A percentile compares a stretch with the other conserved stretches of the same genome.
Conservation (phyloP, 2,329 filamentous ascomycete genomes). For the Diaporthe citriasiana region DNA sequence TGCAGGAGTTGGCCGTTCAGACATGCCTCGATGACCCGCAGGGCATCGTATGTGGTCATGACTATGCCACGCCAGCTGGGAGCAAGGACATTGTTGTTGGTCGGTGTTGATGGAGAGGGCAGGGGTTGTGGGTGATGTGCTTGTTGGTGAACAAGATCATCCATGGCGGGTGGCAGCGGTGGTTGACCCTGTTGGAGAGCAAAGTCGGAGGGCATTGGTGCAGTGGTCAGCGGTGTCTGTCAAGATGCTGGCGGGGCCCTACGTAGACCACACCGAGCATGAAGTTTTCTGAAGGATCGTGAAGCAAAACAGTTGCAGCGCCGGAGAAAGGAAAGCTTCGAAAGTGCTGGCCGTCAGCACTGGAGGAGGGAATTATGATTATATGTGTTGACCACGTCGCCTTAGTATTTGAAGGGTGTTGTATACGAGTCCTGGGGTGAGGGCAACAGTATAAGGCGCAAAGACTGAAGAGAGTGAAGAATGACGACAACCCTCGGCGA, state of each 20-base stretch:
- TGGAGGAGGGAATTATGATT: constrained; percentile 26
- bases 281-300: background rate
- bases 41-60: constrained; percentile 79
- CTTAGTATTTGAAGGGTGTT: background rate
- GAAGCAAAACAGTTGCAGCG: constrained; percentile 2
- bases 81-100: constrained; percentile 34
- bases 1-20: constrained; percentile 79
- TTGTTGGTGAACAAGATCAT: constrained; percentile 38
- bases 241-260: constrained; percentile 19
- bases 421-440: background rate
- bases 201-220: constrained; percentile 38
- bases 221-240: constrained; percentile 24
- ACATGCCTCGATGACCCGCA: constrained; percentile 85
- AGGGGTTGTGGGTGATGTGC: constrained; percentile 53
- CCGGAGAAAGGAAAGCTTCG: background rate
- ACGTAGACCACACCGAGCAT: constrained; percentile 31
- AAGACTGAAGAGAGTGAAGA: background rate
- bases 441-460: background rate
- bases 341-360: background rate
- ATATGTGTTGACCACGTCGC: constrained; percentile 13
- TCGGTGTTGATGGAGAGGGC: constrained; percentile 56
- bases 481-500: constrained; percentile 5
- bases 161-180: constrained; percentile 33
- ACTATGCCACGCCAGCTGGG: constrained; percentile 76
- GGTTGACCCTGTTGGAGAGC: constrained; percentile 35